Evolutionary conservation across 164 flowering plant genomes (phyloP).

Genomic region (Macadamia tetraphylla): DNA sequence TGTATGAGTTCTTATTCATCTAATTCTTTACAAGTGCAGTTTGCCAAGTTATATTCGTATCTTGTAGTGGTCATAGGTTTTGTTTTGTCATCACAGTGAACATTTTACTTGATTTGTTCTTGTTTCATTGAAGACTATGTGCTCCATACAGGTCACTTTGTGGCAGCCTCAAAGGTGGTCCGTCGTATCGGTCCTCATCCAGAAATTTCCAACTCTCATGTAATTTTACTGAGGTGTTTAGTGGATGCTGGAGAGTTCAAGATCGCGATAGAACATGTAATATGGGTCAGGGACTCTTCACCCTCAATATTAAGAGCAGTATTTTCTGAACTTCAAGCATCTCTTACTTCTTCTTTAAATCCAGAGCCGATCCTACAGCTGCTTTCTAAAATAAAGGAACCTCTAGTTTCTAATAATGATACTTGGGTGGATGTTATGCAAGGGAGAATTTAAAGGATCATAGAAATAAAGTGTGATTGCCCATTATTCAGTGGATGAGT

Average conservation of each 20-base stretch:
- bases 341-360: conserved; percentile 46
- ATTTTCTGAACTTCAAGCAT: conserved; percentile 42
- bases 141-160: conserved; percentile 44
- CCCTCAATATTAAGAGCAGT: conserved; percentile 36
- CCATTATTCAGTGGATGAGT: no score
- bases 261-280: conserved; percentile 50
- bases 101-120: not conserved
- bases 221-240: conserved; percentile 49
- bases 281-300: conserved; percentile 39
- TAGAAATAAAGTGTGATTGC: not conserved
- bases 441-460: not conserved
- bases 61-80: no score
- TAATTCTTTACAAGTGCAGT: no score
- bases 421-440: conserved; percentile 18
- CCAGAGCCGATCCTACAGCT: conserved; percentile 37
- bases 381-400: conserved; percentile 31
- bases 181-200: conserved; percentile 9
- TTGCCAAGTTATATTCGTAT: no score
- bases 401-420: conserved; percentile 11
- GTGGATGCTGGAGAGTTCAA: conserved; percentile 50
- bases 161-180: conserved; percentile 48
- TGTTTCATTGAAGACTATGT: not conserved
- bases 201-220: conserved; percentile 36
- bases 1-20: no score
- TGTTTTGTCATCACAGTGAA: no score